Percentiles rank a stretch among this genome's conserved stretches.
These are phyloP conservation scores for Leptoxyphium fumago DNA, from an alignment of 2,329 filamentous ascomycete genomes.

Conservation along the genomic window DNA sequence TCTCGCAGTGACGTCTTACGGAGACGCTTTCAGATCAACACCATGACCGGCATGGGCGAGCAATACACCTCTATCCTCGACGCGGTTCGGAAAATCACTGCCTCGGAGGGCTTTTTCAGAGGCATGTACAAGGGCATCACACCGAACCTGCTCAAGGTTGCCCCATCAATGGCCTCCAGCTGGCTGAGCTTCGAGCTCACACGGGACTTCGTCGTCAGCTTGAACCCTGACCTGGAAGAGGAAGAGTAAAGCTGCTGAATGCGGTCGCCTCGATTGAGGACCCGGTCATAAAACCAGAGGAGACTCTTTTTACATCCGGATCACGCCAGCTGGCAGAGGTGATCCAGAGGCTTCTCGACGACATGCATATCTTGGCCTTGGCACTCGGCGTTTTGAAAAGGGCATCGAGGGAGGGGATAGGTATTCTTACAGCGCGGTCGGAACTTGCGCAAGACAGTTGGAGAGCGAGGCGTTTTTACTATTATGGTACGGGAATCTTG, in stretches of 20 bases:
- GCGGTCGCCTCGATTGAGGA: neutral
- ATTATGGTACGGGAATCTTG: too few species aligned
- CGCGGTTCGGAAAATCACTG: constrained; percentile 66
- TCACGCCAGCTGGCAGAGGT: too few species aligned
- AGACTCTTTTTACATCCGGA: too few species aligned
- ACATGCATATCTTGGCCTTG: too few species aligned
- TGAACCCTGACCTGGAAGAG: constrained; percentile 29
- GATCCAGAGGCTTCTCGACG: too few species aligned
- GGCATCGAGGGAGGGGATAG: too few species aligned
- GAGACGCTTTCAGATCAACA: constrained; percentile 94
- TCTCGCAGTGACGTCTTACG: constrained; percentile 68
- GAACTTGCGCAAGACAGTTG: too few species aligned
- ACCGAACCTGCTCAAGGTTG: constrained; percentile 90
- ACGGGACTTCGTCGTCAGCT: constrained; percentile 62
- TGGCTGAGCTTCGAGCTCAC: constrained; percentile 96
- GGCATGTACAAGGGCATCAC: constrained; percentile 94
- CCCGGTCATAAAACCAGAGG: constrained; percentile 6
- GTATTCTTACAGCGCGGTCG: too few species aligned
- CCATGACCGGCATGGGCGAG: constrained; percentile 97
- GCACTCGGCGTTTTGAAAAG: too few species aligned
- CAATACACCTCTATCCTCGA: constrained; percentile 80
- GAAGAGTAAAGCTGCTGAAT: neutral
- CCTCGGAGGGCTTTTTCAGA: constrained; percentile 58
- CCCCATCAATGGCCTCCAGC: constrained; percentile 95
- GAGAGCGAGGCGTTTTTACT: too few species aligned